Percentiles rank a stretch among this genome's conserved stretches.
phyloP scores from a whole-genome alignment of 106 monocot species.

The Dactylorhiza incarnata region DNA sequence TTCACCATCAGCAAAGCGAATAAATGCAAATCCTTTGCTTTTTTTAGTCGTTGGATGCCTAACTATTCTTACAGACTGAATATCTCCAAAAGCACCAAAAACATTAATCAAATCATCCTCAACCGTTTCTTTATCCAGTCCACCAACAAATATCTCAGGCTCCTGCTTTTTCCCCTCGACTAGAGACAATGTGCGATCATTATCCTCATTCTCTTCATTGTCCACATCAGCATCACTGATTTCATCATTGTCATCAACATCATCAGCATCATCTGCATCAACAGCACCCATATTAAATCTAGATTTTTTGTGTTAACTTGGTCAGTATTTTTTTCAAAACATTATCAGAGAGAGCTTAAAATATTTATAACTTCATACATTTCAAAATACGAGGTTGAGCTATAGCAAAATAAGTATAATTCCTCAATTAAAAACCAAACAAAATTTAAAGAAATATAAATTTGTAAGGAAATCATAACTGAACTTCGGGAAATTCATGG shows the following conservation, averaged over 20 bases:
- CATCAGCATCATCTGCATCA: neutral
- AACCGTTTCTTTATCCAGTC: conserved; percentile 36
- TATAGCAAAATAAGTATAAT: neutral
- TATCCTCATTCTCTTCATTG: conserved; percentile 14
- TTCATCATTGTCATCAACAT: conserved; percentile 7
- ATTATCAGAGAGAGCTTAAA: neutral
- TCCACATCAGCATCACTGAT: neutral
- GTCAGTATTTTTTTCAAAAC: conserved; percentile 8
- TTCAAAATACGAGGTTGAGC: neutral
- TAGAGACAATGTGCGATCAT: conserved; percentile 11
- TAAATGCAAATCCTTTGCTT: conserved; percentile 65
- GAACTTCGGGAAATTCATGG: neutral
- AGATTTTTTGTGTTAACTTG: neutral
- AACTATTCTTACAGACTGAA: conserved; percentile 48
- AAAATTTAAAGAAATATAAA: neutral
- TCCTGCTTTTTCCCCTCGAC: conserved; percentile 21
- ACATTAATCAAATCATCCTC: conserved; percentile 56
- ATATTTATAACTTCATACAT: neutral
- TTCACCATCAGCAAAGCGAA: conserved; percentile 35
- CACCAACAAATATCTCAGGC: conserved; percentile 52
- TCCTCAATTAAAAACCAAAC: neutral
- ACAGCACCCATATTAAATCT: conserved; percentile 2
- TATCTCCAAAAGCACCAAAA: conserved; percentile 52
- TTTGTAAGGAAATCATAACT: neutral
- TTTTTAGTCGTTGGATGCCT: conserved; percentile 36